Base-by-base conservation (phyloP, 345 rosid species). In the Lepidium aucheri region DNA sequence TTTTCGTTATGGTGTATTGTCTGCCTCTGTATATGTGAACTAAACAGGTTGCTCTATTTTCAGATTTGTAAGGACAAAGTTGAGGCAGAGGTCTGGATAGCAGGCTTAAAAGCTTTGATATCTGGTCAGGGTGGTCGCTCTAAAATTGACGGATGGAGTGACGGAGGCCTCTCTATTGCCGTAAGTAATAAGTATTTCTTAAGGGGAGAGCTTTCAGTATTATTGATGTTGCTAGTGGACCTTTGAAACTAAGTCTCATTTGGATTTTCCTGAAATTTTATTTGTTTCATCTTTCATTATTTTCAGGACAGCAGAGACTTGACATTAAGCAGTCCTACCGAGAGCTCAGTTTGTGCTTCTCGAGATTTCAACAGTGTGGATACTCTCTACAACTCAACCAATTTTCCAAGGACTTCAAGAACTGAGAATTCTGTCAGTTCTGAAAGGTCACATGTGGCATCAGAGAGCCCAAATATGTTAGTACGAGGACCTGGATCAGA, bases 21-120 rank as follows among this genome's bases (percentile, higher is more conserved):
- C 38, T 28, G 72, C 67, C 46, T 64, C 51, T 51, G 67, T 55
- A 59, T 47, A 16, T 46, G 15, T 67, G 35, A 53, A 46, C 53
- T 42, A 60, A 65, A 65, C 35, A 42, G 64, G 4, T 53, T 58
- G 7, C 64, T 75, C 24, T 58, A 17, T 68, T 43, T 67, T 28
- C 76, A 94, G 97, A 90, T 88, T 54, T 90, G 94, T 80, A 90
- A 90, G 81, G 99, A 88, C 79, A 94, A 86, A 84, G 89, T 84
- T 78, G 97, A 88, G 84, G 92, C 90, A 4, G 96, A 90, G 85
- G 85, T 84, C 76, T 88, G 95, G 97, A 90, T 90, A 76, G 86
- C 87, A 6, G 90, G 89, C 67, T 81, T 90, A 16, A 90, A 85
- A 70, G 82, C 92, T 66, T 62, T 86, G 71, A 83, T 86, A 79